Percentiles rank a stretch among this genome's conserved stretches.
phyloP scores from a whole-genome alignment of 257 asterid genomes.

The Craterostigma plantagineum region DNA sequence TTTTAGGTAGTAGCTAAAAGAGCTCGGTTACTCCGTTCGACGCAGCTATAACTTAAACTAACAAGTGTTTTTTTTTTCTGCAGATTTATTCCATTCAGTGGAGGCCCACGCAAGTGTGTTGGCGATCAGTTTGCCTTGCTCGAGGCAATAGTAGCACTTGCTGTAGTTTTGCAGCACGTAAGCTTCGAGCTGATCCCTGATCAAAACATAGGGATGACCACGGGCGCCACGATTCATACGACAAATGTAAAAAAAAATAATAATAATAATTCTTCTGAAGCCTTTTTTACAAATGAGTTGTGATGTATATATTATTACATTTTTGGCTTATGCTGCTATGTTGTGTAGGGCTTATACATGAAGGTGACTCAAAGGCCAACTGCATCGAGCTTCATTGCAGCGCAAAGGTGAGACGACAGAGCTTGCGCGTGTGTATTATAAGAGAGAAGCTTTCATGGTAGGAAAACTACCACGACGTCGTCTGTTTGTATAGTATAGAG shows the following conservation, averaged over 20 bases:
- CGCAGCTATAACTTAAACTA: background rate
- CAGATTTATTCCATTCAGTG: constrained; percentile 87
- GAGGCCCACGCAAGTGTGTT: constrained; percentile 94
- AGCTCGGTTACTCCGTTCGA: background rate
- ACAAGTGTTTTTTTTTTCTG: too few relatives aligned
- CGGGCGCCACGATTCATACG: constrained; percentile 97
- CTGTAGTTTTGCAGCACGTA: constrained; percentile 49
- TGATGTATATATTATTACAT: background rate
- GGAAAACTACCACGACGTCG: too few relatives aligned
- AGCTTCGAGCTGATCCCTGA: constrained; percentile 61
- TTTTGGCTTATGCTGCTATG: background rate
- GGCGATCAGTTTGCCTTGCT: constrained; percentile 94
- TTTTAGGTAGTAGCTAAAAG: constrained; percentile 35
- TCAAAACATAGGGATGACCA: constrained; percentile 85
- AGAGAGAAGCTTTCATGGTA: too few relatives aligned
- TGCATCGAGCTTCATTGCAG: constrained; percentile 19
- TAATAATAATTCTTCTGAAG: constrained; percentile 6
- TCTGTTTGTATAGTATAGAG: too few relatives aligned
- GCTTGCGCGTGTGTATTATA: too few relatives aligned
- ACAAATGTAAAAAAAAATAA: constrained; percentile 86
- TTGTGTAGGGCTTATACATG: constrained; percentile 83
- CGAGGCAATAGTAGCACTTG: constrained; percentile 74
- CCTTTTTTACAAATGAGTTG: background rate
- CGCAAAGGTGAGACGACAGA: background rate
- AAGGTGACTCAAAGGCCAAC: constrained; percentile 46